Evolutionary conservation across 495 filamentous ascomycete genomes (phyloP).

Genomic region (Neurospora tetraspora): DNA sequence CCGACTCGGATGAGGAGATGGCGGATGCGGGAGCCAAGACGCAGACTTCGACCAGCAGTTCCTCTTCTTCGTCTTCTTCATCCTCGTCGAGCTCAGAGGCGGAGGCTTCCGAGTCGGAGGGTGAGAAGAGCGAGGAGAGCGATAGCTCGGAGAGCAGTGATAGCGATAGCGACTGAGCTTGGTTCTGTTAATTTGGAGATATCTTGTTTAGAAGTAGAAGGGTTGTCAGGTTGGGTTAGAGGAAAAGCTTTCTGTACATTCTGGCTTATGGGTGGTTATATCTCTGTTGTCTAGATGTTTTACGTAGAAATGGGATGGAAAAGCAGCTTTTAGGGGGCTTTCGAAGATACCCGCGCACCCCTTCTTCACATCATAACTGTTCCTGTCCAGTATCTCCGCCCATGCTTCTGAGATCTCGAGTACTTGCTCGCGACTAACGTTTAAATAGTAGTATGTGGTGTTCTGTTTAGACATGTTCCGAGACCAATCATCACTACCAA

Average conservation of each 20-base stretch:
- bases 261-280: background rate
- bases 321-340: background rate
- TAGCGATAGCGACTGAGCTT: constrained; percentile 4
- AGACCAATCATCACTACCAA: background rate
- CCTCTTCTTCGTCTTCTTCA: constrained; percentile 23
- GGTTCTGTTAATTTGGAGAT: background rate
- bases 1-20: constrained; percentile 1
- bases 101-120: constrained; percentile 5
- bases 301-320: background rate
- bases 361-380: background rate
- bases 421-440: background rate
- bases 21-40: constrained; percentile 3
- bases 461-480: background rate
- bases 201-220: background rate
- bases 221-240: background rate
- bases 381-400: background rate
- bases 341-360: background rate
- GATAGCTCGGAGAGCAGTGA: constrained; percentile 4
- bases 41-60: constrained; percentile 16
- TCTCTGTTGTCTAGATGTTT: background rate
- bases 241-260: no score
- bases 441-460: background rate
- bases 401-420: no score
- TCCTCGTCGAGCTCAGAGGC: constrained; percentile 11
- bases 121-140: constrained; percentile 10